These are phyloP conservation scores for Monosiga brevicollis DNA, from an alignment of 78 protist genomes.

Conservation along the genomic window DNA sequence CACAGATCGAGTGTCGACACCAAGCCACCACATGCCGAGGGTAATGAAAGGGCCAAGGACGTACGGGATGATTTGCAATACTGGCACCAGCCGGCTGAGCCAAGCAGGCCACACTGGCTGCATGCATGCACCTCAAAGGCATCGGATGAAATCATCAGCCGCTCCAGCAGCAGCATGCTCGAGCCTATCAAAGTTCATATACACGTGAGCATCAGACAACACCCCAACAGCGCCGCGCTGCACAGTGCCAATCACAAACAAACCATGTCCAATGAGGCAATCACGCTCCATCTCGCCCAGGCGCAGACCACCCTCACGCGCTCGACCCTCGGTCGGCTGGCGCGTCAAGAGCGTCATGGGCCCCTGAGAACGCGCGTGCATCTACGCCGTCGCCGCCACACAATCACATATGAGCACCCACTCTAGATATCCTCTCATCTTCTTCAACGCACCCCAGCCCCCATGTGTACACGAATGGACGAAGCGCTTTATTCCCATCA, in stretches of 20 bases:
- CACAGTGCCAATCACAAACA: too few species aligned
- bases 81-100: conserved; percentile 86
- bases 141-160: conserved; percentile 89
- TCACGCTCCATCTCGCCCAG: conserved; percentile 99
- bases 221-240: too few species aligned
- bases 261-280: conserved; percentile 91
- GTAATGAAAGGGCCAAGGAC: background rate
- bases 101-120: conserved; percentile 71
- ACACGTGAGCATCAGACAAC: too few species aligned
- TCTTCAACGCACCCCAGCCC: too few species aligned
- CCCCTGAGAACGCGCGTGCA: conserved; percentile 93
- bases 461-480: too few species aligned
- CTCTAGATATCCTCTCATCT: too few species aligned
- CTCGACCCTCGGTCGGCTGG: conserved; percentile 99
- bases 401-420: too few species aligned
- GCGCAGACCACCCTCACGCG: conserved; percentile 98
- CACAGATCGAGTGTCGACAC: background rate
- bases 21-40: background rate
- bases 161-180: conserved; percentile 81
- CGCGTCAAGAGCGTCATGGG: conserved; percentile 89
- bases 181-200: too few species aligned
- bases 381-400: too few species aligned
- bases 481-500: too few species aligned
- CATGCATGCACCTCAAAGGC: conserved; percentile 43
- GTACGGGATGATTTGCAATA: conserved; percentile 63